These are phyloP conservation scores for Xerocomus brunneocitrinus DNA, from an alignment of 768 basidiomycete species.

Conservation along the genomic window DNA sequence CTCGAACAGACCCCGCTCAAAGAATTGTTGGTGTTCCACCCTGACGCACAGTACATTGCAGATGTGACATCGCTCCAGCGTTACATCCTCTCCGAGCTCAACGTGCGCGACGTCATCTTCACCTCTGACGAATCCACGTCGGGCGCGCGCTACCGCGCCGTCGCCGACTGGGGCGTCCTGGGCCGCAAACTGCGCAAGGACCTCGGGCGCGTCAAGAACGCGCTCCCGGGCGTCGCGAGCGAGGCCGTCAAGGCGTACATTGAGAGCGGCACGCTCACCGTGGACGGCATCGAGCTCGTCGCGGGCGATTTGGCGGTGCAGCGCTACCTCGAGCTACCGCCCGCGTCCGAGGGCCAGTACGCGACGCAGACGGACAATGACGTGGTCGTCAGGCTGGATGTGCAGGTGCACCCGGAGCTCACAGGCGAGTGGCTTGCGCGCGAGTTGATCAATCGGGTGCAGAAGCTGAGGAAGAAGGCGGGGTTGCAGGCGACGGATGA, in stretches of 20 bases:
- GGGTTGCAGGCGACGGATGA: constrained; percentile 94
- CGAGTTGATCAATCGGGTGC: constrained; percentile 88
- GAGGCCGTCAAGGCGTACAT: constrained; percentile 79
- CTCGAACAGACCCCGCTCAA: constrained; percentile 75
- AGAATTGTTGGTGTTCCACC: constrained; percentile 92
- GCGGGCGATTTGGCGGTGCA: constrained; percentile 89
- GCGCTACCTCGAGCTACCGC: constrained; percentile 80
- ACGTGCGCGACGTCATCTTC: constrained; percentile 86
- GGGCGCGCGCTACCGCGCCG: constrained; percentile 85
- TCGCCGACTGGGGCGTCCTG: constrained; percentile 93
- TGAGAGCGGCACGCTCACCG: constrained; percentile 66
- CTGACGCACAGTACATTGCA: constrained; percentile 73
- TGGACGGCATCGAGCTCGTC: constrained; percentile 87
- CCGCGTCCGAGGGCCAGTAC: constrained; percentile 56
- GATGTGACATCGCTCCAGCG: constrained; percentile 81
- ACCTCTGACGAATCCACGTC: constrained; percentile 82
- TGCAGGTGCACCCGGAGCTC: constrained; percentile 81
- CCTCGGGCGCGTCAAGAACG: constrained; percentile 82
- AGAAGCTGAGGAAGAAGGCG: constrained; percentile 93
- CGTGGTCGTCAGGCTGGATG: constrained; percentile 90
- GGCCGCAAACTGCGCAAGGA: constrained; percentile 94
- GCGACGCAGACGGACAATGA: constrained; percentile 90
- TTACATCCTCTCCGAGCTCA: constrained; percentile 93
- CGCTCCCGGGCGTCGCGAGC: constrained; percentile 74
- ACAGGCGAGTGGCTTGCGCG: constrained; percentile 85